phyloP scores from a whole-genome alignment of 257 asterid genomes.

The Nicotiana sylvestris region DNA sequence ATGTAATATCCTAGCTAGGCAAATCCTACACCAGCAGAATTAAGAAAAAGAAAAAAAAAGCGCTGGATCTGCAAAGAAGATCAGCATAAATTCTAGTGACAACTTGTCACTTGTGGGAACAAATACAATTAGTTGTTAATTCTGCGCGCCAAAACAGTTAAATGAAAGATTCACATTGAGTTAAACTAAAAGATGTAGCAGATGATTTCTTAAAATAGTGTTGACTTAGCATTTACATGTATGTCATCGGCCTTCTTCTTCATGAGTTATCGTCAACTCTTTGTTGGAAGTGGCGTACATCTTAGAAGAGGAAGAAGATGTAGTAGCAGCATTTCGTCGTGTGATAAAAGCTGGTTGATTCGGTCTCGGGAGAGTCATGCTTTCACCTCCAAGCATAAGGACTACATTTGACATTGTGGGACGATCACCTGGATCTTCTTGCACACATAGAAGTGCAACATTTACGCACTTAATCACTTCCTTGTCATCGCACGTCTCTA shows the following conservation, averaged over 20 bases:
- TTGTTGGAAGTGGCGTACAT: neutral
- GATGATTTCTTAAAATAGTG: neutral
- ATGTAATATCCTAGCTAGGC: neutral
- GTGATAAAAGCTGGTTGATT: constrained; percentile 21
- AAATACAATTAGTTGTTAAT: neutral
- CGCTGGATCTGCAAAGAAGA: neutral
- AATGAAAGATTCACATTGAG: neutral
- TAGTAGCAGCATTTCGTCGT: constrained; percentile 2
- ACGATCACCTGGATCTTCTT: constrained; percentile 29
- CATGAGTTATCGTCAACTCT: neutral
- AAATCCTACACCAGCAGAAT: neutral
- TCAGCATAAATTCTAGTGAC: neutral
- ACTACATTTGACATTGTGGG: constrained; percentile 31
- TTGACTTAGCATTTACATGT: neutral
- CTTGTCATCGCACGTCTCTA: neutral
- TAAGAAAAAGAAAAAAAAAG: neutral
- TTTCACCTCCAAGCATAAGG: constrained; percentile 23
- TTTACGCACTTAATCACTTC: constrained; percentile 21
- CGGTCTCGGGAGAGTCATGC: constrained; percentile 18
- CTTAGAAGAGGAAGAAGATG: constrained; percentile 13
- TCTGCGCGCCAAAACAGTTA: neutral
- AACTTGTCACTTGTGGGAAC: neutral
- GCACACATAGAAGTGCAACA: constrained; percentile 31
- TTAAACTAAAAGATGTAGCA: neutral
- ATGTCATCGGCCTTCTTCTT: constrained; percentile 8